phyloP scores from a whole-genome alignment of 2,329 filamentous ascomycete genomes.

The Xylaria sp. region DNA sequence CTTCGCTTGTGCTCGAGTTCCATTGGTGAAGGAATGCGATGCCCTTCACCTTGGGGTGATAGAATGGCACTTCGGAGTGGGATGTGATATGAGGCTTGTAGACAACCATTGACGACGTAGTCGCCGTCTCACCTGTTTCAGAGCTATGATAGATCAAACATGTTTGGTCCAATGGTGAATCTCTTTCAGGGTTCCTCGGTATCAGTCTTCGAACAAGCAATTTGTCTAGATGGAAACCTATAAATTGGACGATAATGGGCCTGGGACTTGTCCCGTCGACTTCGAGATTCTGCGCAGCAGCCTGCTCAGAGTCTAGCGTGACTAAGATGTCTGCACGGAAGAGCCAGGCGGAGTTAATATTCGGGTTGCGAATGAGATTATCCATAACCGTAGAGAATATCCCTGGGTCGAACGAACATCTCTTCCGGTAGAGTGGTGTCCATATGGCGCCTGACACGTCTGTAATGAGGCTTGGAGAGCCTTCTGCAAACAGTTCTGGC shows the following conservation, averaged over 20 bases:
- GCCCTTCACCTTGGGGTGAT: conserved; percentile 81
- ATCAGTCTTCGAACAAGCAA: conserved; percentile 81
- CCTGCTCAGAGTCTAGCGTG: conserved; percentile 56
- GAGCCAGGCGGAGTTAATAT: conserved; percentile 80
- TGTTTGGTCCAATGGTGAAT: conserved; percentile 82
- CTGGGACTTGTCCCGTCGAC: conserved; percentile 44
- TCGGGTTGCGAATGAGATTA: conserved; percentile 81
- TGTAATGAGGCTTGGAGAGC: conserved; percentile 51
- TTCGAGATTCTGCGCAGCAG: conserved; percentile 47
- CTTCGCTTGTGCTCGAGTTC: conserved; percentile 55
- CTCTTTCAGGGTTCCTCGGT: conserved; percentile 82
- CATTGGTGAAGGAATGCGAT: conserved; percentile 82
- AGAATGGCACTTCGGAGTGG: conserved; percentile 79
- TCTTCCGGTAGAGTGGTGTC: conserved; percentile 65
- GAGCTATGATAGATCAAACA: conserved; percentile 73
- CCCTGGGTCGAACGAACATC: conserved; percentile 70
- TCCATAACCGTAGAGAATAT: conserved; percentile 75
- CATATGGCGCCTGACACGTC: conserved; percentile 56
- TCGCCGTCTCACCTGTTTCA: conserved; percentile 47
- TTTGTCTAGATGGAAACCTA: conserved; percentile 62
- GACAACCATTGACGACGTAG: conserved; percentile 70
- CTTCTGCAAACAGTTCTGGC: conserved; percentile 51
- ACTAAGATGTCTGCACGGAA: conserved; percentile 81
- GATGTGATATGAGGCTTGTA: conserved; percentile 79
- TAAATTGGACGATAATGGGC: conserved; percentile 58